Evolutionary conservation across 176 grass and related monocot species (phyloP).

Genomic region (Elaeis guineensis): DNA sequence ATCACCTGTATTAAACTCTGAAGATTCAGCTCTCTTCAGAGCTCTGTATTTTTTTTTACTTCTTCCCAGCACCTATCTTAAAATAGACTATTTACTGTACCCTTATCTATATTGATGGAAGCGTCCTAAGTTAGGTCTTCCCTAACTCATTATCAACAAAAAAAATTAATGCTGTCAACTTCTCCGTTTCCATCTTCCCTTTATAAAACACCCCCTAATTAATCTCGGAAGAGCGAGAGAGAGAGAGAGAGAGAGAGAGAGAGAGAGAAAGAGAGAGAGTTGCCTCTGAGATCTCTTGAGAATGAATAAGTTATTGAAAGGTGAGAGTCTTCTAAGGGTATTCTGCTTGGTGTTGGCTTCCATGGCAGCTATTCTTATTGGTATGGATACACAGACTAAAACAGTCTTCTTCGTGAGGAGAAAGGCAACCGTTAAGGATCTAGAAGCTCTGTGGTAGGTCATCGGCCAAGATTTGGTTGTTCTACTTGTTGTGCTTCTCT

Average conservation of each 20-base stretch:
- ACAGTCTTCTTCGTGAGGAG: slow-evolving; percentile 43
- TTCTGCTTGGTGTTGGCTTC: slow-evolving; percentile 39
- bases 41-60: no score
- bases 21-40: no score
- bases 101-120: no score
- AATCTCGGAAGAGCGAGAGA: slow-evolving; percentile 1
- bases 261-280: slow-evolving; percentile 3
- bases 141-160: no score
- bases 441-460: slow-evolving; percentile 59
- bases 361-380: slow-evolving; percentile 57
- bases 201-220: no score
- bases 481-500: neutral
- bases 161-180: no score
- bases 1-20: no score
- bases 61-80: no score
- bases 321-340: slow-evolving; percentile 40
- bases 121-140: no score
- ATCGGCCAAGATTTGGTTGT: neutral
- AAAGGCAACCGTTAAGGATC: slow-evolving; percentile 60
- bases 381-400: slow-evolving; percentile 58
- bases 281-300: neutral
- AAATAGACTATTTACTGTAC: no score
- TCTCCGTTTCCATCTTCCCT: no score
- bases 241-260: slow-evolving; percentile 1
- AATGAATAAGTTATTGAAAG: slow-evolving; percentile 18